Conservation (phyloP, 306 rosid species). For the Glycine soja region DNA sequence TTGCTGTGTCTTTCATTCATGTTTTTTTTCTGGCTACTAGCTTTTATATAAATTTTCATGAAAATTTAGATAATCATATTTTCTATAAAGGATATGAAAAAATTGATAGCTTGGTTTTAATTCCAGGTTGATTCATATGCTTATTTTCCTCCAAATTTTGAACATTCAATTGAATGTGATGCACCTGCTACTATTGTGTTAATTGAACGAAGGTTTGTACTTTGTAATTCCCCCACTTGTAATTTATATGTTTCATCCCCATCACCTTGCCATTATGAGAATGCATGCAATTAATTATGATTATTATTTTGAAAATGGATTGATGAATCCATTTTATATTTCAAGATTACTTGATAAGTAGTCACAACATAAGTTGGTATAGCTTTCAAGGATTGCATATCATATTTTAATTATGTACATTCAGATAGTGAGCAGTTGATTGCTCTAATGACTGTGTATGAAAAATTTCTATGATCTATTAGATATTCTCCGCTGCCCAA, state of each 20-base stretch:
- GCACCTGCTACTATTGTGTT: constrained; percentile 74
- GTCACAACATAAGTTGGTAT: constrained; percentile 9
- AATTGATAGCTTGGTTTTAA: constrained; percentile 47
- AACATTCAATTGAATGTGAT: constrained; percentile 70
- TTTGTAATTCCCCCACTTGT: constrained; percentile 25
- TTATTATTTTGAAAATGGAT: constrained; percentile 36
- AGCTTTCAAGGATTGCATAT: constrained; percentile 34
- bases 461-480: constrained; percentile 41
- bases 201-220: constrained; percentile 83
- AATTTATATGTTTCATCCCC: constrained; percentile 31
- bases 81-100: constrained; percentile 11
- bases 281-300: constrained; percentile 34
- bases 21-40: constrained; percentile 11
- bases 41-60: constrained; percentile 16
- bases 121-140: constrained; percentile 87
- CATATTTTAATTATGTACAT: constrained; percentile 30
- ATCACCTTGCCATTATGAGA: constrained; percentile 35
- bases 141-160: constrained; percentile 77
- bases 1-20: constrained; percentile 12
- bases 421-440: constrained; percentile 28
- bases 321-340: constrained; percentile 24
- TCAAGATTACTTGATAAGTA: constrained; percentile 39
- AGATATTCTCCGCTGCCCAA: constrained; percentile 63
- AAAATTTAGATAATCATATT: constrained; percentile 22
- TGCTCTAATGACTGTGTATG: constrained; percentile 42